These are phyloP conservation scores for Keithomyces neogunnii DNA, from an alignment of 2,329 filamentous ascomycete species.

Conservation along the genomic window DNA sequence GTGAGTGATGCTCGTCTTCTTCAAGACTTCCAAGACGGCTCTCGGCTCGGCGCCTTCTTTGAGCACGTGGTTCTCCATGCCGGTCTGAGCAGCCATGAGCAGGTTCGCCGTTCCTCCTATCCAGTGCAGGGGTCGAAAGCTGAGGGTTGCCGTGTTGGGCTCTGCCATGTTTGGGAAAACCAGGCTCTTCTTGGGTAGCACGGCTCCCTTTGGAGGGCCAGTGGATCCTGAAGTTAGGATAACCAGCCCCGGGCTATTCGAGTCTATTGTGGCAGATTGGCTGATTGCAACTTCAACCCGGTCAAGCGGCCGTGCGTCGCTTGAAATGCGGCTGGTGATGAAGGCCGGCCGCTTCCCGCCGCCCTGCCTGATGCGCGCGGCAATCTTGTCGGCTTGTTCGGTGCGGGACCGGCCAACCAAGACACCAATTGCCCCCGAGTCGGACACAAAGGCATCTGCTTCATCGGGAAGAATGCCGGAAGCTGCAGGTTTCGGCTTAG, in stretches of 20 bases:
- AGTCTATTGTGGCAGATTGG: constrained; percentile 5
- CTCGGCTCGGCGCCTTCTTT: constrained; percentile 5
- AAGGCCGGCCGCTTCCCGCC: neutral
- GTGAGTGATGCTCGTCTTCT: constrained; percentile 7
- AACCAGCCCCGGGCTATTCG: constrained; percentile 10
- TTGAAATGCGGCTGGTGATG: constrained; percentile 3
- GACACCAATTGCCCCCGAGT: constrained; percentile 6
- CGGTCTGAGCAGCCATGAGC: constrained; percentile 4
- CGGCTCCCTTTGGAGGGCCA: constrained; percentile 67
- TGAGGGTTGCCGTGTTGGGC: constrained; percentile 6
- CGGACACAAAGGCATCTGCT: constrained; percentile 8
- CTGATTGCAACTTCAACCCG: constrained; percentile 6
- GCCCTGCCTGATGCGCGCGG: neutral
- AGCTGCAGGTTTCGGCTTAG: no score
- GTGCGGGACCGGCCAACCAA: constrained; percentile 3
- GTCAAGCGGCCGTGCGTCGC: constrained; percentile 6
- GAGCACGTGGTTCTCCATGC: constrained; percentile 8
- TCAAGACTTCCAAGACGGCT: constrained; percentile 9
- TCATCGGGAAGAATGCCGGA: constrained; percentile 11
- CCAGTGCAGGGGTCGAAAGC: constrained; percentile 13
- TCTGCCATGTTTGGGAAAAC: neutral
- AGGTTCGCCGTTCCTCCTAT: constrained; percentile 8
- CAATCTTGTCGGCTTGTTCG: constrained; percentile 1
- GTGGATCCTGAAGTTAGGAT: constrained; percentile 62
- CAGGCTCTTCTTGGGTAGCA: constrained; percentile 34